A percentile compares a stretch with the other conserved stretches of the same genome.
These are phyloP conservation scores for Russula virescens DNA, from an alignment of 768 basidiomycete species.

Conservation along the genomic window DNA sequence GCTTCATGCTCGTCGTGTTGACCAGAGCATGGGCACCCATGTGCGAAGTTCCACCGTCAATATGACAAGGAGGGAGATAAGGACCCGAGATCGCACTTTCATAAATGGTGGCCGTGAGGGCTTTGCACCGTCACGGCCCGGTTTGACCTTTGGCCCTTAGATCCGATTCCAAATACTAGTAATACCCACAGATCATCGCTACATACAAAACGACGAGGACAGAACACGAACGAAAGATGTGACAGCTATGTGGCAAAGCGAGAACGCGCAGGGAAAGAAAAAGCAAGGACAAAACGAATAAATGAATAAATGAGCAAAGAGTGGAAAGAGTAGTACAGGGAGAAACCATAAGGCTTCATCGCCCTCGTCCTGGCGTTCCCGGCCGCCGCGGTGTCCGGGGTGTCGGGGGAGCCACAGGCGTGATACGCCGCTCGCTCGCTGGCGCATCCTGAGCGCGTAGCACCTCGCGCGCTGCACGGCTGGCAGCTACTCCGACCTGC, in stretches of 20 bases:
- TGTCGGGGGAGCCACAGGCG: constrained; percentile 45
- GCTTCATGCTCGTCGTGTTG: too few relatives aligned
- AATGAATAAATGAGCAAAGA: background rate
- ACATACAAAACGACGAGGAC: constrained; percentile 13
- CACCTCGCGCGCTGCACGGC: constrained; percentile 65
- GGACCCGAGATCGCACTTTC: too few relatives aligned
- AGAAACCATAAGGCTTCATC: background rate
- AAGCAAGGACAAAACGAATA: background rate
- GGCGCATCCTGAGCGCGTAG: constrained; percentile 55
- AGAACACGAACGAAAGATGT: constrained; percentile 9
- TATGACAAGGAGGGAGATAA: too few relatives aligned
- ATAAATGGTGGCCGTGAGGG: too few relatives aligned
- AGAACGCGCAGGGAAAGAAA: background rate
- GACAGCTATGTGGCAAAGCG: constrained; percentile 11
- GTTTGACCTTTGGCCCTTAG: too few relatives aligned
- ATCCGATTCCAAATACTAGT: constrained; percentile 15
- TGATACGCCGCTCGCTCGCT: constrained; percentile 51
- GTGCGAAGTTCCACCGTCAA: too few relatives aligned
- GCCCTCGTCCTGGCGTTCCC: constrained; percentile 53
- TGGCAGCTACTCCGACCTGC: constrained; percentile 64
- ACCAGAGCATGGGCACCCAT: too few relatives aligned
- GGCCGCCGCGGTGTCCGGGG: constrained; percentile 45
- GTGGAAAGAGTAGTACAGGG: too few relatives aligned
- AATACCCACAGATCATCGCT: constrained; percentile 9
- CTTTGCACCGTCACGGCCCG: too few relatives aligned